Base-by-base conservation (phyloP, 345 rosid species). In the Pistacia vera region DNA sequence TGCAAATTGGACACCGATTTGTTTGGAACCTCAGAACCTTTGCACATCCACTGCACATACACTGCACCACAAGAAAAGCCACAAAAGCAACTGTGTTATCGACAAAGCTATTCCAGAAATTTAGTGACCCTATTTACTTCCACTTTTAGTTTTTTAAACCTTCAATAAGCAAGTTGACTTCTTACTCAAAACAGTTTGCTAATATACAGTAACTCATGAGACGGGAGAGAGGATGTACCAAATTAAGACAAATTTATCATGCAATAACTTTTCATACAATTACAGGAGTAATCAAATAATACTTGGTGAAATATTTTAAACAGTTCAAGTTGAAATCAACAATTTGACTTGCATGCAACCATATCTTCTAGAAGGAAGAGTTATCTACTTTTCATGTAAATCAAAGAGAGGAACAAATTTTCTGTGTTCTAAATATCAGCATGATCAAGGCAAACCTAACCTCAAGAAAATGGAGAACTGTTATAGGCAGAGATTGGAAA, bases 41-140 rank as follows among this genome's bases (percentile, higher is more conserved):
- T 10, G 98, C 99, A 41, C 99, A 96, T 25, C 93, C 93, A 52
- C 95, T 92, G 74, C 99, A 96, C 99, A 96, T 93, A 77, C 99
- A 96, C 99, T 93, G 91, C 89, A 79, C 12, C 63, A 76, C 46
- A 44, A 66, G 4, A 35, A 20, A 58, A 1, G 46, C 30, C 54
- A 67, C 60, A 9, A 25, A 30, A 58, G 76, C 74, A 44, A 41
- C n/a, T 52, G 12, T 54, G 48, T 17, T 44, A 33, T 57, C 56
- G 68, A 77, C 36, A 25, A 41, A 71, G 61, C 48, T 71, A 61
- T 41, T 5, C 46, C 14, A 36, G 20, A 8, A 28, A 44, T 12
- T 2, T 11, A 61, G 64, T 8, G 57, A 63, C 38, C 13, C 58
- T 72, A 30, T 35, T 46, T 38, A 41, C 59, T 41, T 41, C 46